phyloP scores from a whole-genome alignment of 805 yeast genomes.

The Danielia reshetovae region DNA sequence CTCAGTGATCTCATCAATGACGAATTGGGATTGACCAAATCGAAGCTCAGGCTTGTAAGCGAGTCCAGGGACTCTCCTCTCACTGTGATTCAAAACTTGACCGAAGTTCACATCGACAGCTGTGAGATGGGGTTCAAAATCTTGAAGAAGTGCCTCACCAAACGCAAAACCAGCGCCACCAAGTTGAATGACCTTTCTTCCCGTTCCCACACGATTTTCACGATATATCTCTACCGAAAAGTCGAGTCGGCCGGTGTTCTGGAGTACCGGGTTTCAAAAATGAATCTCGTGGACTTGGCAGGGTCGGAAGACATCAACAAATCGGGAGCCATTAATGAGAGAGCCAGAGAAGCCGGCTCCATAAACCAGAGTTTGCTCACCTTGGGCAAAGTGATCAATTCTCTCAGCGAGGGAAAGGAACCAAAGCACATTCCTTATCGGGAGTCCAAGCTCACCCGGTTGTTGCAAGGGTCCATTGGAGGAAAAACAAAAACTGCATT shows the following conservation, averaged over 20 bases:
- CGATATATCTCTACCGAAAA: constrained; percentile 52
- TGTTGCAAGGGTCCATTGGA: constrained; percentile 79
- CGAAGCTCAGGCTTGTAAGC: constrained; percentile 23
- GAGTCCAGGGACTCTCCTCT: constrained; percentile 5
- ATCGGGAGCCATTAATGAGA: constrained; percentile 81
- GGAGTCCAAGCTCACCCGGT: constrained; percentile 72
- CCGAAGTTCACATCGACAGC: constrained; percentile 53
- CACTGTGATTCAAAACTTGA: constrained; percentile 62
- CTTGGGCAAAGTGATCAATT: constrained; percentile 83
- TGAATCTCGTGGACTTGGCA: constrained; percentile 88
- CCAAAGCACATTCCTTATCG: constrained; percentile 75
- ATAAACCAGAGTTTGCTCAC: constrained; percentile 86
- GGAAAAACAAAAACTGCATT: constrained; percentile 84
- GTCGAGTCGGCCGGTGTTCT: constrained; percentile 25
- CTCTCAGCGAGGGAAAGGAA: constrained; percentile 28
- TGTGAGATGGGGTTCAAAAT: constrained; percentile 55
- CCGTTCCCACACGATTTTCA: constrained; percentile 74
- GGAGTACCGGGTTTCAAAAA: constrained; percentile 49
- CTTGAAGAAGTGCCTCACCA: constrained; percentile 52
- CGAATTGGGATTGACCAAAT: constrained; percentile 25
- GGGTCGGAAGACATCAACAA: constrained; percentile 88
- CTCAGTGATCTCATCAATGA: constrained; percentile 63
- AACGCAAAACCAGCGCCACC: constrained; percentile 66
- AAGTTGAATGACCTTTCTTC: constrained; percentile 71
- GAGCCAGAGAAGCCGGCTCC: constrained; percentile 92